Conservation (phyloP, 225 moss, liverwort and hornwort species). For the Physcomitrium patens region DNA sequence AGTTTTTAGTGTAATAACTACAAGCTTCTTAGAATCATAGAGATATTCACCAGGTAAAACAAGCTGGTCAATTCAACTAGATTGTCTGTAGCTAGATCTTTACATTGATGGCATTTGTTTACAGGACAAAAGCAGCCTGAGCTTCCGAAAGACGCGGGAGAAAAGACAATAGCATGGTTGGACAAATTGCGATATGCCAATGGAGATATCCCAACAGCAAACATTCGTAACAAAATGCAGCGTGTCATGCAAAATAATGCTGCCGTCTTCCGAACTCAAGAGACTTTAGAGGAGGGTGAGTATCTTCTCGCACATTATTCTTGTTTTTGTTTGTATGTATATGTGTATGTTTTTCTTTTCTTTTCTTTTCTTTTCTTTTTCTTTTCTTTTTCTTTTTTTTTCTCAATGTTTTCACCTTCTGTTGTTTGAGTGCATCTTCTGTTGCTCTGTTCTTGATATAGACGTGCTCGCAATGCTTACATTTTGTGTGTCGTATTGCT, state of each 20-base stretch:
- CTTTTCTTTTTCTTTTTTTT: background rate
- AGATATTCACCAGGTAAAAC: too few relatives aligned
- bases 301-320: background rate
- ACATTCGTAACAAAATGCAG: constrained; percentile 81
- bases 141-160: constrained; percentile 74
- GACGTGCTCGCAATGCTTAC: background rate
- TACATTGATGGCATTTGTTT: background rate
- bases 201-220: constrained; percentile 73
- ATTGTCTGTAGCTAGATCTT: background rate
- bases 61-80: background rate
- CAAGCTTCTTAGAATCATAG: too few relatives aligned
- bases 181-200: constrained; percentile 82
- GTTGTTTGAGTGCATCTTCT: background rate
- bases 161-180: constrained; percentile 89
- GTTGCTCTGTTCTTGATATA: background rate
- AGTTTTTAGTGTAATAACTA: background rate
- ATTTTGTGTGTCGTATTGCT: background rate
- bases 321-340: too few relatives aligned
- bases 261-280: constrained; percentile 81
- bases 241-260: constrained; percentile 90
- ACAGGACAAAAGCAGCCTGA: constrained; percentile 75
- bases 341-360: background rate
- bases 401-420: background rate
- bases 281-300: constrained; percentile 80
- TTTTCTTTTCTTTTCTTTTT: background rate